Evolutionary conservation across 352 stramenopile genomes (phyloP), one percentile per base, ranked within the genome.

Genomic region (Phytophthora idaei): DNA sequence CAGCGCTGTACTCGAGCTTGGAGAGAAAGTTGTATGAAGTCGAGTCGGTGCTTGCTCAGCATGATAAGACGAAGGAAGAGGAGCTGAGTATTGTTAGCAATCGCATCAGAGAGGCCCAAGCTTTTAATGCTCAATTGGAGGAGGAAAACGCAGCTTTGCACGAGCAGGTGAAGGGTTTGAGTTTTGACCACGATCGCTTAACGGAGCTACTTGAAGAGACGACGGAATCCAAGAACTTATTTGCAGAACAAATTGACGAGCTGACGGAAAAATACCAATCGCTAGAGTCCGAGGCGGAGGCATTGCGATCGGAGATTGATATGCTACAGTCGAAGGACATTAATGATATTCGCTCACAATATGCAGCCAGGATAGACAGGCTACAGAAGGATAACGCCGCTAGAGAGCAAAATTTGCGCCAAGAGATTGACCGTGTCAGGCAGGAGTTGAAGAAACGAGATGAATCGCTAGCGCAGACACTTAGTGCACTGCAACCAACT

Each of bases 21-120:
- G 83, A 94, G 48, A 76, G 82, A 10, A 92, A 92, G 56, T 28
- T 92, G 12, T 92, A 92, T 48, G 83, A 94, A 56, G 76, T 92
- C 5, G 83, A 93, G 57, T 79, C 71, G 32, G 62, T 73, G 10
- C 56, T 93, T 17, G 81, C 85, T 5, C 68, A 68, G 32, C 74
- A 90, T 49, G 80, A 92, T 28, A 58, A 62, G 8, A 52, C 71
- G 2, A 92, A 90, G 48, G 48, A 74, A 2, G 57, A 81, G 27
- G 78, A 90, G 49, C 61, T 92, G 9, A 53, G 57, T 21, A 14
- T 65, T 15, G 37, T 89, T 1, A 62, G 53, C 29, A 76, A 66
- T 57, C 68, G 80, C 11, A 34, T 85, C 0, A 69, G 74, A 52
- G 66, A 76, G 21, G 50, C 65, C 0, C 67, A 75, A 34, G 57